Percentiles rank a stretch among this genome's conserved stretches.
phyloP scores from a whole-genome alignment of 257 asterid genomes.

The Solanum pinnatisectum region DNA sequence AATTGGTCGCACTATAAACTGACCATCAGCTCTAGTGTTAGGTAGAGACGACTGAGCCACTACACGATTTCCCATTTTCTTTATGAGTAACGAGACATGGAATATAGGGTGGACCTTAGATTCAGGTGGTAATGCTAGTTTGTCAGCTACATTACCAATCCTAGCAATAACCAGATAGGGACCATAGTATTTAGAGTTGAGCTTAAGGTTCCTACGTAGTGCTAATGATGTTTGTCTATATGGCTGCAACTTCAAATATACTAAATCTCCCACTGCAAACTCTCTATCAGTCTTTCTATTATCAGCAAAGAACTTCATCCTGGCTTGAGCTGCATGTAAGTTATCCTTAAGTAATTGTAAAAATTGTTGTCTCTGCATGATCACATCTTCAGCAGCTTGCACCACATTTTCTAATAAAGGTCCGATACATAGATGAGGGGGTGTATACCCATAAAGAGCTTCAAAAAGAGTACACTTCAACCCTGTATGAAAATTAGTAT shows the following conservation, averaged over 20 bases:
- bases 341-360: not conserved
- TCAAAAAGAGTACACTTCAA: not conserved
- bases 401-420: not conserved
- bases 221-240: too few species aligned
- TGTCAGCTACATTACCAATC: too few species aligned
- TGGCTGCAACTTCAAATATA: not conserved
- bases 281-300: not conserved
- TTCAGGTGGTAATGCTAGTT: too few species aligned
- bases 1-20: too few species aligned
- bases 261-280: not conserved
- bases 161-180: too few species aligned
- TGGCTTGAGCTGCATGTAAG: not conserved
- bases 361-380: not conserved
- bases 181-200: too few species aligned
- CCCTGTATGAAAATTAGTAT: not conserved
- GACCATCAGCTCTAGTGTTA: too few species aligned
- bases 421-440: not conserved
- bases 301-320: not conserved
- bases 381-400: not conserved
- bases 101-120: too few species aligned
- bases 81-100: too few species aligned
- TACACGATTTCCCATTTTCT: too few species aligned
- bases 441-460: not conserved
- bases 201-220: too few species aligned
- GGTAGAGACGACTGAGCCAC: too few species aligned